phyloP scores from a whole-genome alignment of 2,329 filamentous ascomycete genomes.

The Diatrype stigma region DNA sequence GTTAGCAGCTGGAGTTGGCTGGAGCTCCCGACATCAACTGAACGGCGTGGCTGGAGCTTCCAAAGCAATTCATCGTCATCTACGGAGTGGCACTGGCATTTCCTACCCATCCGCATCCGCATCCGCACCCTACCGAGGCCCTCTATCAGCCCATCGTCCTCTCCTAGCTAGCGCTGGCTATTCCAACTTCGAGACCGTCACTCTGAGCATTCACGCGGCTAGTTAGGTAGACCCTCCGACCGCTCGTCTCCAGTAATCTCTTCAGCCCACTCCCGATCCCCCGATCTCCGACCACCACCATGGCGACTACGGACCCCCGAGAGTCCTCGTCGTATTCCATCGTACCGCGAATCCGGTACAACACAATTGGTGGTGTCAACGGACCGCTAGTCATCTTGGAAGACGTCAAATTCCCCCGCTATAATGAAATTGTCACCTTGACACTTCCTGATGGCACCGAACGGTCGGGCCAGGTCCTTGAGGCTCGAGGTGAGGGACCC shows the following conservation, averaged over 20 bases:
- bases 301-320: constrained; percentile 44
- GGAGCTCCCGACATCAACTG: not conserved
- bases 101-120: not conserved
- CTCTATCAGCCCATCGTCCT: not conserved
- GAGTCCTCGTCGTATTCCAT: constrained; percentile 58
- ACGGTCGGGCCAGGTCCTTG: constrained; percentile 91
- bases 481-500: constrained; percentile 75
- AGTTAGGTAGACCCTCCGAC: not conserved
- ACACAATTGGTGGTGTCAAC: constrained; percentile 97
- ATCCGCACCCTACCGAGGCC: not conserved
- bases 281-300: constrained; percentile 6
- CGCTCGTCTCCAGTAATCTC: not conserved
- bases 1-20: not conserved
- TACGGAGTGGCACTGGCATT: too few species aligned
- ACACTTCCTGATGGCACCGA: constrained; percentile 93
- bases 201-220: not conserved
- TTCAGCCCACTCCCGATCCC: constrained; percentile 2
- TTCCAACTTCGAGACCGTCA: not conserved
- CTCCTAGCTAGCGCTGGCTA: not conserved
- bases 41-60: not conserved
- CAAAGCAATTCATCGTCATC: not conserved
- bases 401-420: constrained; percentile 97
- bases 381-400: constrained; percentile 96
- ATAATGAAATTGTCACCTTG: constrained; percentile 96
- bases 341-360: constrained; percentile 74